These are phyloP conservation scores for Decorospora gaudefroyi DNA, from an alignment of 2,329 filamentous ascomycete genomes.

Conservation along the genomic window DNA sequence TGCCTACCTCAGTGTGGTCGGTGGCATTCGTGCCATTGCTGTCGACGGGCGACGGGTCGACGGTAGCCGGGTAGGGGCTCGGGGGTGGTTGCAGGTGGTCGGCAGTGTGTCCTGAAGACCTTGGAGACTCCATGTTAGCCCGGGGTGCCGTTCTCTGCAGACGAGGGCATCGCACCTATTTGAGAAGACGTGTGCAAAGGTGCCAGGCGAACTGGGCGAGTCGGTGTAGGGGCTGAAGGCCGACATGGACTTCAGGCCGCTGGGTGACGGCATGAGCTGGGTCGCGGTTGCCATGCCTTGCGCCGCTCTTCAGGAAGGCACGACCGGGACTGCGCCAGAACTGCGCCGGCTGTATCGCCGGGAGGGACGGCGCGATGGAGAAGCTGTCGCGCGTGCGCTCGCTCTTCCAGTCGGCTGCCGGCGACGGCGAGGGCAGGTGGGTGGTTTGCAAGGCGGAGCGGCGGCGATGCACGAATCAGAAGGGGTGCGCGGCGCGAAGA, in stretches of 20 bases:
- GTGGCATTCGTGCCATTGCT: slow-evolving; percentile 83
- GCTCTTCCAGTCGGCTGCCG: slow-evolving; percentile 7
- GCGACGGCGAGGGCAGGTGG: slow-evolving; percentile 10
- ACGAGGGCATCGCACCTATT: slow-evolving; percentile 53
- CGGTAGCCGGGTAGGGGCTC: slow-evolving; percentile 63
- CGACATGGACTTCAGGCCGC: slow-evolving; percentile 47
- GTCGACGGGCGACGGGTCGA: slow-evolving; percentile 82
- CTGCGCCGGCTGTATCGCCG: slow-evolving; percentile 23
- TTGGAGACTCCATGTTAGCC: slow-evolving; percentile 42
- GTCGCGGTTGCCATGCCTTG: slow-evolving; percentile 48
- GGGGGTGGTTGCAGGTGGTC: slow-evolving; percentile 55
- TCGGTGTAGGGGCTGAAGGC: slow-evolving; percentile 58
- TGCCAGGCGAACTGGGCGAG: slow-evolving; percentile 55
- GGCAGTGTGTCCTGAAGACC: slow-evolving; percentile 51
- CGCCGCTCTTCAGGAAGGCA: slow-evolving; percentile 20
- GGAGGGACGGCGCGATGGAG: neutral
- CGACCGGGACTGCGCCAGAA: slow-evolving; percentile 29
- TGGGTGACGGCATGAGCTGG: slow-evolving; percentile 54
- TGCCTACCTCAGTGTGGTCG: slow-evolving; percentile 69
- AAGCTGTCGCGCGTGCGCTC: too few relatives aligned
- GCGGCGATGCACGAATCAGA: slow-evolving; percentile 27
- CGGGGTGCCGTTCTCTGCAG: slow-evolving; percentile 1
- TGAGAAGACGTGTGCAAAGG: slow-evolving; percentile 50
- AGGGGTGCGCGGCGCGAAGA: slow-evolving; percentile 26
- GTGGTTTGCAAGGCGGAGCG: slow-evolving; percentile 30